phyloP scores from a whole-genome alignment of 305 asterid genomes.

The Andrographis paniculata region DNA sequence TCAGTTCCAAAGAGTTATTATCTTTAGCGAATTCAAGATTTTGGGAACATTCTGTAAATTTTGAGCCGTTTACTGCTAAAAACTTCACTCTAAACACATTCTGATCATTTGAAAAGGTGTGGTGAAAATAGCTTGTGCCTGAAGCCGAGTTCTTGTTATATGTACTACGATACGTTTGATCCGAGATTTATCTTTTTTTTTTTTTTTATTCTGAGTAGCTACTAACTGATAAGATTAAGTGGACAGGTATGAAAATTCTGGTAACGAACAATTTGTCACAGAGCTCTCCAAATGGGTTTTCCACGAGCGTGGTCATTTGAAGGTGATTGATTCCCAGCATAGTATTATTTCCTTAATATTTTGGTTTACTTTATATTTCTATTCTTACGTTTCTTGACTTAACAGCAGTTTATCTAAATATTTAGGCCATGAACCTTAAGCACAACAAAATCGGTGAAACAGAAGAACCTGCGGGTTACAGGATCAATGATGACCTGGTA shows the following conservation, averaged over 20 bases:
- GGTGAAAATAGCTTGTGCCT: constrained; percentile 5
- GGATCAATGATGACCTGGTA: constrained; percentile 90
- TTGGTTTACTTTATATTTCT: constrained; percentile 12
- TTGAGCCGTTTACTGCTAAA: no score
- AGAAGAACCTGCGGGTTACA: constrained; percentile 70
- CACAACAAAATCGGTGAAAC: constrained; percentile 75
- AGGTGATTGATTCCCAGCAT: constrained; percentile 33
- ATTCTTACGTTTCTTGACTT: background rate
- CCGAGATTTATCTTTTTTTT: background rate
- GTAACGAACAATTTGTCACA: constrained; percentile 66
- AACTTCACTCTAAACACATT: background rate
- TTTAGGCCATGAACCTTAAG: constrained; percentile 62
- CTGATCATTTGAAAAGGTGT: background rate
- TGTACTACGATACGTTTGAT: background rate
- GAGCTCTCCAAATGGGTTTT: constrained; percentile 87
- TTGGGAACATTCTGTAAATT: no score
- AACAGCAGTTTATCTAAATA: constrained; percentile 9
- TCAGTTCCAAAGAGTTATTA: no score
- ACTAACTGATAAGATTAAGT: constrained; percentile 16
- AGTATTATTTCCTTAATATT: constrained; percentile 5
- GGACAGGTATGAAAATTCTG: constrained; percentile 56
- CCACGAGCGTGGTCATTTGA: constrained; percentile 83
- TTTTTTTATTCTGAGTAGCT: constrained; percentile 12
- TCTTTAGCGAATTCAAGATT: no score
- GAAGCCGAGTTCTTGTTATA: constrained; percentile 3